These are phyloP conservation scores for Comarum palustre DNA, from an alignment of 306 rosid species.

Conservation along the genomic window DNA sequence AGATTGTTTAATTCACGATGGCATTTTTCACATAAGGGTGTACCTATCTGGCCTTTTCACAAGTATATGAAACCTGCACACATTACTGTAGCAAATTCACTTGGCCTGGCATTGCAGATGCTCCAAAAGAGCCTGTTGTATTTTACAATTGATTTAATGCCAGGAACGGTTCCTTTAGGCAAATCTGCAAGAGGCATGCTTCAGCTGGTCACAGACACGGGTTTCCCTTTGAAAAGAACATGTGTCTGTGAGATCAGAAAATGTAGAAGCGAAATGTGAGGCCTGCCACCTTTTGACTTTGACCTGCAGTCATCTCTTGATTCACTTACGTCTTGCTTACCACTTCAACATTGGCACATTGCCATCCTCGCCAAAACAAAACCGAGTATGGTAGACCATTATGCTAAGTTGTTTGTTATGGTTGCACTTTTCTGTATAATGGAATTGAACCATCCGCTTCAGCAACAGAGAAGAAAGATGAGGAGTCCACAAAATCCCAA, in stretches of 20 bases:
- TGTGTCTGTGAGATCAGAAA: conserved; percentile 25
- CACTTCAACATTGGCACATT: conserved; percentile 28
- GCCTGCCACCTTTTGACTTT: conserved; percentile 78
- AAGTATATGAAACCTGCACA: not conserved
- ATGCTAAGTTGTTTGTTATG: conserved; percentile 31
- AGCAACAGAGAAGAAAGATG: conserved; percentile 29
- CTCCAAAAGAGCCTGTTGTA: conserved; percentile 6
- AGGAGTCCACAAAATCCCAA: conserved; percentile 33
- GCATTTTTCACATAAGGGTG: not conserved
- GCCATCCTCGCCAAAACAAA: conserved; percentile 41
- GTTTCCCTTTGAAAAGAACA: conserved; percentile 41
- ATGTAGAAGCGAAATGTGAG: conserved; percentile 33
- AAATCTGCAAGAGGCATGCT: conserved; percentile 30
- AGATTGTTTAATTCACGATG: not conserved
- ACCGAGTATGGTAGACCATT: conserved; percentile 35
- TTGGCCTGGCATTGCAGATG: conserved; percentile 15
- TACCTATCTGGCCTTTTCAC: not conserved
- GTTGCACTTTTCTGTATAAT: conserved; percentile 26
- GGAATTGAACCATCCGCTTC: conserved; percentile 22
- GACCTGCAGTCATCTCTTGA: conserved; percentile 47
- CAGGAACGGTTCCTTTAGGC: conserved; percentile 36
- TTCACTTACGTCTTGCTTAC: conserved; percentile 27
- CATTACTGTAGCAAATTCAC: not conserved
- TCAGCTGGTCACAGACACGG: not conserved
- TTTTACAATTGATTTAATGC: conserved; percentile 2